Percentiles rank a stretch among this genome's conserved stretches.
Evolutionary conservation across 2,329 filamentous ascomycete species (phyloP).

Genomic region (Paecilomyces sp.): DNA sequence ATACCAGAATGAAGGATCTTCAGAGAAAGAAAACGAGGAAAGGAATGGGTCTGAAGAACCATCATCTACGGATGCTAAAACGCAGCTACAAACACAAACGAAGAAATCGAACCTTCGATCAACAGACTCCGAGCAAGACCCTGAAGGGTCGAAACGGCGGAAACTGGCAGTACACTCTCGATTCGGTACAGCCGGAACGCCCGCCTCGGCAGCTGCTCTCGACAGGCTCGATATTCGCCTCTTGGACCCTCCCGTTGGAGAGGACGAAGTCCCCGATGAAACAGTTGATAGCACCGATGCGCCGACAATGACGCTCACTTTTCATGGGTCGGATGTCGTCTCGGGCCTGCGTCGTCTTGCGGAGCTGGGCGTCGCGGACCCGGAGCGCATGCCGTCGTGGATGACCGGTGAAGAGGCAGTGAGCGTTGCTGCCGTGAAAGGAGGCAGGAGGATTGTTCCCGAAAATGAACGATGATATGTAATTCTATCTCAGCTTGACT

Average conservation of each 20-base stretch:
- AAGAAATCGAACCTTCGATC: constrained; percentile 5
- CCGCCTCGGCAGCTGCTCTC: constrained; percentile 24
- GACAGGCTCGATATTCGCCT: constrained; percentile 46
- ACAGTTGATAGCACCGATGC: constrained; percentile 9
- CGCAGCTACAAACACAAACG: neutral
- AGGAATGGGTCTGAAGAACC: constrained; percentile 10
- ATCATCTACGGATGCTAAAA: constrained; percentile 5
- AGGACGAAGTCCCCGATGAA: neutral
- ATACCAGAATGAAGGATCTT: constrained; percentile 18
- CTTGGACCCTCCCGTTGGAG: constrained; percentile 32
- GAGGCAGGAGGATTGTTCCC: constrained; percentile 39
- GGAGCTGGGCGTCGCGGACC: constrained; percentile 64
- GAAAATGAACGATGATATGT: neutral
- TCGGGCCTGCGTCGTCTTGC: constrained; percentile 71
- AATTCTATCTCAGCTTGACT: neutral
- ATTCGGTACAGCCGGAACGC: constrained; percentile 56
- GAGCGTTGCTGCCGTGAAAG: constrained; percentile 61
- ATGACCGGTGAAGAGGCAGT: constrained; percentile 83
- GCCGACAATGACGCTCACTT: constrained; percentile 46
- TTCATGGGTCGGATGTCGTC: constrained; percentile 73
- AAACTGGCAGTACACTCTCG: constrained; percentile 58
- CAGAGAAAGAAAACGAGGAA: constrained; percentile 3
- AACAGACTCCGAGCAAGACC: constrained; percentile 6
- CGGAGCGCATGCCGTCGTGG: constrained; percentile 77
- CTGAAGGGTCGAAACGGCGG: constrained; percentile 48